These are phyloP conservation scores for Fraxinus quadrangulata DNA, from an alignment of 257 asterid species.

Conservation along the genomic window DNA sequence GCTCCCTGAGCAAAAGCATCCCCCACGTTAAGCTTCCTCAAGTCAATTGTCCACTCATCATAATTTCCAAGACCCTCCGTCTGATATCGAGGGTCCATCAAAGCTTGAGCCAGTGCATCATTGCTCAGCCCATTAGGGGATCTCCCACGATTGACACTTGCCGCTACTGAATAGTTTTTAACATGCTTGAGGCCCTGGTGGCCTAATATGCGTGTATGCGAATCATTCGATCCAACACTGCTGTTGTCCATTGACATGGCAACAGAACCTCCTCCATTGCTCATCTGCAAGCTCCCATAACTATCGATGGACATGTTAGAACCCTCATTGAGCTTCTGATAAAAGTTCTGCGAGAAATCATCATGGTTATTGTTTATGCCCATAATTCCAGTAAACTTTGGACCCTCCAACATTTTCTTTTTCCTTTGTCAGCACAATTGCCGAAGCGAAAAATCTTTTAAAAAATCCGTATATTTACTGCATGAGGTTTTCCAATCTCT, in stretches of 20 bases:
- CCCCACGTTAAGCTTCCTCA: conserved; percentile 64
- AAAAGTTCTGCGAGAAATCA: conserved; percentile 60
- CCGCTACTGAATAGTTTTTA: conserved; percentile 53
- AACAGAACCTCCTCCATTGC: conserved; percentile 71
- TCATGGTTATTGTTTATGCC: conserved; percentile 57
- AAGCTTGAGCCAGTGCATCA: conserved; percentile 66
- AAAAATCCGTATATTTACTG: conserved; percentile 27
- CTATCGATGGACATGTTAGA: conserved; percentile 71
- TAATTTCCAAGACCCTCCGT: conserved; percentile 60
- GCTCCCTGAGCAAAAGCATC: conserved; percentile 72
- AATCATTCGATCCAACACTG: conserved; percentile 71
- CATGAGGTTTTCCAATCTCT: conserved; percentile 34
- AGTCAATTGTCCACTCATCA: conserved; percentile 64
- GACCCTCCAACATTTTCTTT: conserved; percentile 63
- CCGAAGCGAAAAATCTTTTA: conserved; percentile 7
- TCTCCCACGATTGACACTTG: conserved; percentile 65
- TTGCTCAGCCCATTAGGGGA: conserved; percentile 56
- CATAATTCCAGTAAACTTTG: conserved; percentile 61
- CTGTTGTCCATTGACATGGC: conserved; percentile 79
- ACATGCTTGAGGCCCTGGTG: conserved; percentile 79
- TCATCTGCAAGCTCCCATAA: conserved; percentile 71
- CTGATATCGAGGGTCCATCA: conserved; percentile 55
- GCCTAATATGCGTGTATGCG: conserved; percentile 64
- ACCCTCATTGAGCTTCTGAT: conserved; percentile 75
- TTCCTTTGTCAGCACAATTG: conserved; percentile 1